phyloP scores from a whole-genome alignment of 2,329 filamentous ascomycete genomes.

The Kalmusia sp. region DNA sequence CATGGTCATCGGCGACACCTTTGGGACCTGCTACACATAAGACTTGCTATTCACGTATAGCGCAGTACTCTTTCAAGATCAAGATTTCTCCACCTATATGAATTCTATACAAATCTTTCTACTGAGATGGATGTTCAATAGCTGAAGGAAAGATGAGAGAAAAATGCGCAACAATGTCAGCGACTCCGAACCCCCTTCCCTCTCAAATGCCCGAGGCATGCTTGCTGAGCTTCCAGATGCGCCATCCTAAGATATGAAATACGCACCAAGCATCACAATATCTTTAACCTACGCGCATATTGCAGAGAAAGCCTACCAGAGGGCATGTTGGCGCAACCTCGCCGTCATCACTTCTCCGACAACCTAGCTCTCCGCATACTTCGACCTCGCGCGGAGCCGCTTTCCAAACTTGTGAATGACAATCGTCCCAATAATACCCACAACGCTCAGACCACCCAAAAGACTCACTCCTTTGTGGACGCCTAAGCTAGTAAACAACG shows the following conservation, averaged over 20 bases:
- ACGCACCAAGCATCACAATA: too few species aligned
- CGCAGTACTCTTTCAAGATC: too few species aligned
- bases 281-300: too few species aligned
- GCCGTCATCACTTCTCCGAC: not conserved
- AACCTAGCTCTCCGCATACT: not conserved
- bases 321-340: not conserved
- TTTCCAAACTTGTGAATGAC: not conserved
- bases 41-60: constrained; percentile 19
- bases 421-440: not conserved
- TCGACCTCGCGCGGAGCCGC: not conserved
- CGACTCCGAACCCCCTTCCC: too few species aligned
- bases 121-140: too few species aligned
- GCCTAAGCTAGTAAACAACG: not conserved
- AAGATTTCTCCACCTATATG: too few species aligned
- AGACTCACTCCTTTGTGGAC: not conserved
- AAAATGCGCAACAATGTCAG: too few species aligned
- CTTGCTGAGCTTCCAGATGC: too few species aligned
- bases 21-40: constrained; percentile 41
- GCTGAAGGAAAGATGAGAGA: too few species aligned
- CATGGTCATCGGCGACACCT: constrained; percentile 49
- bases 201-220: too few species aligned
- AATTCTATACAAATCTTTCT: constrained; percentile 44
- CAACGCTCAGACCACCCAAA: not conserved
- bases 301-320: too few species aligned
- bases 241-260: too few species aligned